Percentiles rank a stretch among this genome's conserved stretches.
Conservation (phyloP, 179 eudicot species). For the Pouteria campechiana region DNA sequence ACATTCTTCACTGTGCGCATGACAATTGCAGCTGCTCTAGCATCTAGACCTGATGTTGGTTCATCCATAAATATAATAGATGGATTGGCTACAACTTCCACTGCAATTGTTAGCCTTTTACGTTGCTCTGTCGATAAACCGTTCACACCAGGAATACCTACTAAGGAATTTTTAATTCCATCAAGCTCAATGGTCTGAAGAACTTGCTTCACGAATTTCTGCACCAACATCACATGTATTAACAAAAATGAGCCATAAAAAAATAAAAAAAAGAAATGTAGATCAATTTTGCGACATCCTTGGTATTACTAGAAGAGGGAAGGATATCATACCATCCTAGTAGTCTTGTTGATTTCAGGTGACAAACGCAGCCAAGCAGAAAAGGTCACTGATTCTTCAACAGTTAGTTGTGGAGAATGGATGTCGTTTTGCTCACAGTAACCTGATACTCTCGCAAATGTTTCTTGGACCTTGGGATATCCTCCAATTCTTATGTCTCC, state of each 20-base stretch:
- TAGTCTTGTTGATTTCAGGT: slow-evolving; percentile 33
- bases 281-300: too few relatives aligned
- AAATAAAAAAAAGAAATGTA: too few relatives aligned
- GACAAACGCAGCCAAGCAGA: slow-evolving; percentile 81
- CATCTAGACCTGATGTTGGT: slow-evolving; percentile 89
- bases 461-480: slow-evolving; percentile 53
- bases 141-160: slow-evolving; percentile 57
- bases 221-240: neutral
- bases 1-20: slow-evolving; percentile 80
- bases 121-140: slow-evolving; percentile 88
- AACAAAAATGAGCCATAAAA: neutral
- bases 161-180: slow-evolving; percentile 48
- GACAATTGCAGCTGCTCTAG: slow-evolving; percentile 89
- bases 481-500: slow-evolving; percentile 72
- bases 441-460: slow-evolving; percentile 73
- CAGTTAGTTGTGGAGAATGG: slow-evolving; percentile 70
- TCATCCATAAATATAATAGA: slow-evolving; percentile 95
- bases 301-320: too few relatives aligned
- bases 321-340: slow-evolving; percentile 36
- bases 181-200: slow-evolving; percentile 68
- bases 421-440: slow-evolving; percentile 81
- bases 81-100: slow-evolving; percentile 87
- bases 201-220: slow-evolving; percentile 75
- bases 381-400: slow-evolving; percentile 60
- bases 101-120: slow-evolving; percentile 82